A percentile compares a stretch with the other conserved stretches of the same genome.
These are phyloP conservation scores for Oryza brachyantha DNA, from an alignment of 176 grass and related monocot genomes.

Conservation along the genomic window DNA sequence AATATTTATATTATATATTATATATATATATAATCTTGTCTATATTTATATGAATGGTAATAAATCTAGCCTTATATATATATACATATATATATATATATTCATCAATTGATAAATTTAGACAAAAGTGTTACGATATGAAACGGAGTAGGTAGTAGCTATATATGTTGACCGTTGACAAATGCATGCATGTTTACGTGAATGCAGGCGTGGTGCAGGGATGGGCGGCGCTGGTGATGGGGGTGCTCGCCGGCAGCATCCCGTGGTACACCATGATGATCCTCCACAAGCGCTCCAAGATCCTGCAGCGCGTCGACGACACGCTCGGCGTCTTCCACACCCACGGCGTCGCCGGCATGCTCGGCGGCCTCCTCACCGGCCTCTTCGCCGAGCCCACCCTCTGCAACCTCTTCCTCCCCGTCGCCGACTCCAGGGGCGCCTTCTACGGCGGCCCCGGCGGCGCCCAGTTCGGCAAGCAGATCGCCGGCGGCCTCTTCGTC, in stretches of 20 bases:
- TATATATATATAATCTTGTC: no score
- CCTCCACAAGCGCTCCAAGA: slow-evolving; percentile 50
- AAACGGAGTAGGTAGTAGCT: no score
- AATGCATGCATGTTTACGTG: no score
- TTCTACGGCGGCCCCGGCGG: slow-evolving; percentile 55
- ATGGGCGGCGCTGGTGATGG: slow-evolving; percentile 75
- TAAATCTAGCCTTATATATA: no score
- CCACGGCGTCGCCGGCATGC: slow-evolving; percentile 57
- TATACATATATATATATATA: no score
- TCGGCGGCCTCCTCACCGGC: slow-evolving; percentile 51
- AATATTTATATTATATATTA: no score
- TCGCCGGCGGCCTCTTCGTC: slow-evolving; percentile 56
- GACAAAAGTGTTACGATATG: no score
- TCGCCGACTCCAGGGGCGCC: slow-evolving; percentile 45
- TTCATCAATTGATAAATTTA: no score
- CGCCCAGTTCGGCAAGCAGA: slow-evolving; percentile 52
- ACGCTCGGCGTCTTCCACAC: slow-evolving; percentile 79
- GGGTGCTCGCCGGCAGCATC: slow-evolving; percentile 55
- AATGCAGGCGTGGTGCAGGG: slow-evolving; percentile 61
- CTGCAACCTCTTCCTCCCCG: slow-evolving; percentile 58
- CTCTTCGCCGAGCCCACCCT: slow-evolving; percentile 50
- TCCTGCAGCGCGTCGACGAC: slow-evolving; percentile 58
- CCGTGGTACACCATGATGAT: slow-evolving; percentile 91
- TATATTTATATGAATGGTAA: no score
- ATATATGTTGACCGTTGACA: no score